Evolutionary conservation across 768 basidiomycete genomes (phyloP), one percentile per base, ranked within the genome.

Genomic region (Tephrocybe sp.): DNA sequence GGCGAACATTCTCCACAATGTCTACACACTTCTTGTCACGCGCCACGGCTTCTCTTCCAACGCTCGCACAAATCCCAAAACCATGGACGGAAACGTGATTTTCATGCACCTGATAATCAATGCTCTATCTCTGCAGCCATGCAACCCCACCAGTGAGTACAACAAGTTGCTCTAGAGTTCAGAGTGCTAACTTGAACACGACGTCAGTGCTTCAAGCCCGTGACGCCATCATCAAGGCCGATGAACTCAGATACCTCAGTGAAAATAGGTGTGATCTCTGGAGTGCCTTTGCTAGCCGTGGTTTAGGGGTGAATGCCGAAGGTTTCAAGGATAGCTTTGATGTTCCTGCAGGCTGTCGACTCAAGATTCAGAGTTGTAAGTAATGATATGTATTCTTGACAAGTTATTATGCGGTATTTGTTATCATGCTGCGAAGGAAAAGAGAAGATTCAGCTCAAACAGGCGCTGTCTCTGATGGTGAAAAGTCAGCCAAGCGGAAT

Each of bases 201-300:
- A 8, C n/a, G 12, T 20, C 49, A 63, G 68, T 73, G 58, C 12
- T 60, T n/a, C 52, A 55, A 5, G 69, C 67, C 10, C 70, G 74
- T 39, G 65, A 71, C 56, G 74, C 73, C 5, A 68, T 66, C 68
- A 65, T 74, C 43, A 69, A 72, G 57, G 72, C 74, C 6, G 73
- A 75, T 57, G 55, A 53, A 17, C 70, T 71, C 58, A 65, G 72
- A 14, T 75, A 66, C 59, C 53, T 14, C 8, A 72, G 72, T 19
- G 63, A 62, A 2, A 72, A 75, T 57, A 62, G 58, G 23, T 74
- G 73, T 52, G 45, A 61, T 13, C 56, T 75, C 32, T 76, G 72
- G 73, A 67, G 60, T 5, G 69, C 64, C 16, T 76, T 76, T 52
- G 72, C 72, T 11, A 69, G 68, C 54, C 63, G 65, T 32, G 74